These are phyloP conservation scores for Puccinia novopanici DNA, from an alignment of 1,284 basidiomycete species.

Conservation along the genomic window DNA sequence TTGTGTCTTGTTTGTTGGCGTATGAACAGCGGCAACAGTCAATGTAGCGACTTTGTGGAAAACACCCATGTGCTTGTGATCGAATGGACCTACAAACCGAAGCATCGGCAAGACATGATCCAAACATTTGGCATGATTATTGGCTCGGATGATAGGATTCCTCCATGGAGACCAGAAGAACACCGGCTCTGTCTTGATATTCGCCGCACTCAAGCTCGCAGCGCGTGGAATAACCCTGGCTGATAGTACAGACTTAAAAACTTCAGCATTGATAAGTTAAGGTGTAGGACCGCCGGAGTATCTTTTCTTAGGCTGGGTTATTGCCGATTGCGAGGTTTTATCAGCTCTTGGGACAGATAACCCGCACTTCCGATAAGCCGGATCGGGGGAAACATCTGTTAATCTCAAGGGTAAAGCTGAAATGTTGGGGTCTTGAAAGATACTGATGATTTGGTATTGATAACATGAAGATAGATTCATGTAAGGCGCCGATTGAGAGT, in stretches of 20 bases:
- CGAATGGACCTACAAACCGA: conserved; percentile 71
- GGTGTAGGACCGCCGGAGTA: conserved; percentile 24
- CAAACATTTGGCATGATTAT: no score
- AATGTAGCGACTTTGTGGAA: conserved; percentile 63
- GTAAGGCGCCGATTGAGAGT: no score
- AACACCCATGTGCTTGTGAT: conserved; percentile 71
- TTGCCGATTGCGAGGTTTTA: conserved; percentile 3
- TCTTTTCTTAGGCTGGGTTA: no score
- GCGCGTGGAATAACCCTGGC: conserved; percentile 56
- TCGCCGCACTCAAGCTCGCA: conserved; percentile 72
- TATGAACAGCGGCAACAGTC: conserved; percentile 55
- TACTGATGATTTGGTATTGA: conserved; percentile 82
- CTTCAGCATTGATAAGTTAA: conserved; percentile 62
- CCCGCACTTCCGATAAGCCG: conserved; percentile 28
- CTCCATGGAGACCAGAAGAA: conserved; percentile 88
- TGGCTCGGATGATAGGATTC: conserved; percentile 70
- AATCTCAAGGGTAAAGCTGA: conserved; percentile 79
- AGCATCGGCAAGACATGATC: conserved; percentile 54
- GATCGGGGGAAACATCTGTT: conserved; percentile 65
- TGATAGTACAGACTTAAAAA: conserved; percentile 68
- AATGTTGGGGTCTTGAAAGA: conserved; percentile 65
- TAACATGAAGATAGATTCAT: no score
- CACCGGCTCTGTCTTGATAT: conserved; percentile 71
- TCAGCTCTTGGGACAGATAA: conserved; percentile 11
- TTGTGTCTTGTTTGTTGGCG: conserved; percentile 51